Conservation (phyloP, 1,139 yeast genomes). For the Candida freyschussii region DNA sequence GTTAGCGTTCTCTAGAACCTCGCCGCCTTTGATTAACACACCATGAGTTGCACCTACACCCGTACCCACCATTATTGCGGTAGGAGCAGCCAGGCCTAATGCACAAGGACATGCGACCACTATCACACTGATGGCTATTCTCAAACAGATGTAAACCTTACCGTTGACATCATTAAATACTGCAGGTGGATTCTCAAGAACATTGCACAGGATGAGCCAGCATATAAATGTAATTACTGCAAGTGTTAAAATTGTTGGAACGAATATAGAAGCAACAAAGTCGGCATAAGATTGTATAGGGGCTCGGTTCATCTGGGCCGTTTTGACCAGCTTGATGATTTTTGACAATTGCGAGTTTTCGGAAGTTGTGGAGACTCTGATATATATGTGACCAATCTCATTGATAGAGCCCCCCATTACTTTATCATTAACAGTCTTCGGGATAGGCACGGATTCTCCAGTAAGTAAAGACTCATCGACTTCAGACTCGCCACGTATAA, state of each 20-base stretch:
- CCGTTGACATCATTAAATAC: constrained; percentile 56
- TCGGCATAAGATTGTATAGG: constrained; percentile 92
- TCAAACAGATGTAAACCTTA: constrained; percentile 62
- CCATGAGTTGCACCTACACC: constrained; percentile 94
- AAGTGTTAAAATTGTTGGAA: constrained; percentile 64
- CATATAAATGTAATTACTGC: constrained; percentile 60
- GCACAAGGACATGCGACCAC: constrained; percentile 99
- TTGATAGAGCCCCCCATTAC: constrained; percentile 92
- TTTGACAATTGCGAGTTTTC: constrained; percentile 82
- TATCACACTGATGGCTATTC: constrained; percentile 85
- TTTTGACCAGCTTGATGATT: constrained; percentile 79
- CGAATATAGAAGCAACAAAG: constrained; percentile 78
- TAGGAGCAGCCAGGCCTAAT: constrained; percentile 92
- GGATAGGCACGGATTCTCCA: constrained; percentile 80
- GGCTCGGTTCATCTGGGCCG: constrained; percentile 84
- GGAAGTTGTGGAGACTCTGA: constrained; percentile 68
- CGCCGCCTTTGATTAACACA: constrained; percentile 90
- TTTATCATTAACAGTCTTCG: constrained; percentile 51
- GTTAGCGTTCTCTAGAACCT: constrained; percentile 71
- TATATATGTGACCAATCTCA: constrained; percentile 67
- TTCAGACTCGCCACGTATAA: constrained; percentile 73
- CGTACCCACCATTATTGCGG: constrained; percentile 98
- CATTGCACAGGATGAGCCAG: constrained; percentile 52
- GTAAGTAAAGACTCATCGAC: constrained; percentile 86
- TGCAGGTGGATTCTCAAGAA: constrained; percentile 44